Evolutionary conservation across 495 filamentous ascomycete genomes (phyloP).

Genomic region (Rusavskia elegans): DNA sequence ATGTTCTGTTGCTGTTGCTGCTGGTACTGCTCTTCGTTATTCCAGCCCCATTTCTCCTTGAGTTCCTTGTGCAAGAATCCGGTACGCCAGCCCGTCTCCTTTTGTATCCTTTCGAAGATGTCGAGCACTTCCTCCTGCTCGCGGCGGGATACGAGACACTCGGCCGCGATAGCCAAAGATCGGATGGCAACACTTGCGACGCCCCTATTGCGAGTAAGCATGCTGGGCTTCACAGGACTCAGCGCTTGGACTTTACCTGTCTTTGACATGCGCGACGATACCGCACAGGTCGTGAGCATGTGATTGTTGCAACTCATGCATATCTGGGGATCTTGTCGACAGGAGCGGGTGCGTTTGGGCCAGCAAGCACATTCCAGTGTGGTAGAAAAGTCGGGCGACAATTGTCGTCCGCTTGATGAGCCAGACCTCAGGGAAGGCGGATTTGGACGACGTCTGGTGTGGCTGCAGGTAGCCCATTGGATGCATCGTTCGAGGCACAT

Average conservation of each 20-base stretch:
- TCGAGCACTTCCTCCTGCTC: slow-evolving; percentile 75
- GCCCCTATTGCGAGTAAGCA: slow-evolving; percentile 29
- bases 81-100: slow-evolving; percentile 64
- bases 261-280: slow-evolving; percentile 70
- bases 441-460: slow-evolving; percentile 49
- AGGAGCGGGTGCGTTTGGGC: slow-evolving; percentile 58
- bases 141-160: slow-evolving; percentile 45
- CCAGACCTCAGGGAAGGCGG: slow-evolving; percentile 79
- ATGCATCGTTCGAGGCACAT: slow-evolving; percentile 70
- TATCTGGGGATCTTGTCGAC: slow-evolving; percentile 41
- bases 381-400: slow-evolving; percentile 79
- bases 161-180: slow-evolving; percentile 65
- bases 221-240: background rate
- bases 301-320: slow-evolving; percentile 47
- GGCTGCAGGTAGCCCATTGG: slow-evolving; percentile 63
- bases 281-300: slow-evolving; percentile 77
- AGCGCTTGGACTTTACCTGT: slow-evolving; percentile 30
- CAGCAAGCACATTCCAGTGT: slow-evolving; percentile 68
- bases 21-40: slow-evolving; percentile 24
- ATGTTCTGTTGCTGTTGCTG: slow-evolving; percentile 12
- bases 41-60: slow-evolving; percentile 66
- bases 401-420: slow-evolving; percentile 68
- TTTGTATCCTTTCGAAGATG: slow-evolving; percentile 59
- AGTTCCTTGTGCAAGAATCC: slow-evolving; percentile 52
- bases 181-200: slow-evolving; percentile 63